These are phyloP conservation scores for Cetradonia linearis DNA, from an alignment of 495 filamentous ascomycete species.

Conservation along the genomic window DNA sequence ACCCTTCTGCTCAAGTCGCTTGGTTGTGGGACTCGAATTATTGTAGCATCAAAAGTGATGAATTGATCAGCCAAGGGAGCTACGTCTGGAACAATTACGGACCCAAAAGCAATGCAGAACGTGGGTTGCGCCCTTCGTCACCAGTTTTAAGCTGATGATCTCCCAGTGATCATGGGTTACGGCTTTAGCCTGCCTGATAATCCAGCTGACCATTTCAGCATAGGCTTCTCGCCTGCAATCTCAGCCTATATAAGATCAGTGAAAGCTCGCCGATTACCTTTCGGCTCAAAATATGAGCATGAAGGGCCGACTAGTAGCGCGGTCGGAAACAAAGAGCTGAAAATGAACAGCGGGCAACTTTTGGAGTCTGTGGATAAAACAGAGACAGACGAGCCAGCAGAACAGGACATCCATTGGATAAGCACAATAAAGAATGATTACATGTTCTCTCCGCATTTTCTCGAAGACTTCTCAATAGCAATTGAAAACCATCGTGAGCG, in stretches of 20 bases:
- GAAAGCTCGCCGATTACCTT: conserved; percentile 4
- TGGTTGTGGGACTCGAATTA: conserved; percentile 44
- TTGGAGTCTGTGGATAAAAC: neutral
- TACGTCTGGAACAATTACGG: conserved; percentile 63
- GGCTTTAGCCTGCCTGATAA: conserved; percentile 55
- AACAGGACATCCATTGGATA: conserved; percentile 25
- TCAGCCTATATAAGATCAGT: conserved; percentile 9
- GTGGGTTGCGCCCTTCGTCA: conserved; percentile 29
- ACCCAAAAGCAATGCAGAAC: conserved; percentile 55
- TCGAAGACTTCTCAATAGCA: conserved; percentile 22
- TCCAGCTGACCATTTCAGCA: conserved; percentile 42
- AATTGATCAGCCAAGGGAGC: conserved; percentile 36
- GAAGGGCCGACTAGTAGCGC: neutral
- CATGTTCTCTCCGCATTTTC: conserved; percentile 20
- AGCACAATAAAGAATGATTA: conserved; percentile 5
- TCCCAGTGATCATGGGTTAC: conserved; percentile 54
- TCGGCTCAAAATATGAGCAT: neutral
- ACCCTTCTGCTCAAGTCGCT: conserved; percentile 45
- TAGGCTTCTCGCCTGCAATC: conserved; percentile 28
- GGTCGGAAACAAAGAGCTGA: neutral
- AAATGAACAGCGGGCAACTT: neutral
- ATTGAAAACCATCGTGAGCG: conserved; percentile 22
- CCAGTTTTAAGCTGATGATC: neutral
- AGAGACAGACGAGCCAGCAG: conserved; percentile 6
- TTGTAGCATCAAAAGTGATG: conserved; percentile 41